Evolutionary conservation across 225 moss, liverwort and hornwort species (phyloP), one percentile per base, ranked within the genome.

Genomic region (Antitrichia curtipendula): DNA sequence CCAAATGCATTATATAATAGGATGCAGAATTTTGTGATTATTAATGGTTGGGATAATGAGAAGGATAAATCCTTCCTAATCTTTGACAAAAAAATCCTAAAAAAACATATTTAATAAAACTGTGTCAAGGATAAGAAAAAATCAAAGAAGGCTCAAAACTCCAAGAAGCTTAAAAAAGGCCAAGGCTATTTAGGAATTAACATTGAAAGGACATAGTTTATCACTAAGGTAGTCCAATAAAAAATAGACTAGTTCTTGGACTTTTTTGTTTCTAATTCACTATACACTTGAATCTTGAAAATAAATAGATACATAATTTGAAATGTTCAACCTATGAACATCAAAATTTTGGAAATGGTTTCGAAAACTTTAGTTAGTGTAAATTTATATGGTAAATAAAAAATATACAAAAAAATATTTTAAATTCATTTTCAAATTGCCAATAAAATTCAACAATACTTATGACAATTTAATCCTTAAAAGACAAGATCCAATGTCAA

Each of bases 121-220:
- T 0, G 0, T 36, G 3, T 21, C 1, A 22, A 66, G 3, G 22
- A n/a, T n/a, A 12, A 21, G 7, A 66, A 0, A 70, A 23, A 7
- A 12, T 68, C 23, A 38, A 68, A 38, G 4, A 38, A 38, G 13
- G 24, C 13, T 40, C 2, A 13, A 69, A 40, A 69, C 2, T 38
- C 27, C 9, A 27, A 70, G 9, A 70, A 25, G 70, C 3, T 29
- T 10, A 68, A 45, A 28, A 10, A 28, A 28, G 10, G 28, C 10
- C 2, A 28, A 6, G 28, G 10, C 25, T 8, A 40, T 69, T 40
- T 69, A 4, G 4, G 10, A 0, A 1, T 36, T 16, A 15, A 43
- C 8, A 0, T 41, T 47, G 0, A 11, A 73, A 18, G 1, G 29
- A 29, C 1, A 49, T 0, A 31, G 20, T 14, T 22, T 52, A 53